These are phyloP conservation scores for Penicillium ochrochloron DNA, from an alignment of 495 filamentous ascomycete species.

Conservation along the genomic window DNA sequence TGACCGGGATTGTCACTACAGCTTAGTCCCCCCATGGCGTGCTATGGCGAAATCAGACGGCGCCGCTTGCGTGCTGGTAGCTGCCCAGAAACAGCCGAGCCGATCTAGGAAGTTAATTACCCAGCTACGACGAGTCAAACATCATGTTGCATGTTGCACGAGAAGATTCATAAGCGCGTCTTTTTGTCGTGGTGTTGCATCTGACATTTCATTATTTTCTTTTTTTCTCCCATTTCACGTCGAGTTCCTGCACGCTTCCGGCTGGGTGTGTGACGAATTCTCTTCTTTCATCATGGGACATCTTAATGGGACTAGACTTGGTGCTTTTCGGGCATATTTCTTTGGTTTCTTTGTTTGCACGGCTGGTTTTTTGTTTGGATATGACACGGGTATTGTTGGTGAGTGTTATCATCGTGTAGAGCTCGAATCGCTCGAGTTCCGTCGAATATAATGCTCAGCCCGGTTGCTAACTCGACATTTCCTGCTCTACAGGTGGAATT, in stretches of 20 bases:
- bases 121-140: neutral
- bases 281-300: slow-evolving; percentile 18
- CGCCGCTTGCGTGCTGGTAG: slow-evolving; percentile 29
- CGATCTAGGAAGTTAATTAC: neutral
- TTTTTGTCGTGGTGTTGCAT: neutral
- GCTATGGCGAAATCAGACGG: slow-evolving; percentile 33
- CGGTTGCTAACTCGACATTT: neutral
- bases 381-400: slow-evolving; percentile 38
- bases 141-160: neutral
- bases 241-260: neutral
- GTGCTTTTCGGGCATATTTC: slow-evolving; percentile 36
- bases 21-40: slow-evolving; percentile 26
- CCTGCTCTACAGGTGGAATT: slow-evolving; percentile 25
- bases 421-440: neutral
- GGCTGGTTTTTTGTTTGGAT: slow-evolving; percentile 36
- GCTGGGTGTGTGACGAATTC: neutral
- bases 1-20: neutral
- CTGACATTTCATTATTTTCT: neutral
- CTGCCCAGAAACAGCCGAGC: slow-evolving; percentile 1
- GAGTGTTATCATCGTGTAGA: neutral
- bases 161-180: neutral
- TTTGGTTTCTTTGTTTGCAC: slow-evolving; percentile 36
- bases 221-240: neutral
- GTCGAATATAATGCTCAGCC: neutral
- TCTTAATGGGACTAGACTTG: slow-evolving; percentile 30